Base-by-base conservation (phyloP, 208 protist genomes). In the Trypanosomatidae sp. region DNA sequence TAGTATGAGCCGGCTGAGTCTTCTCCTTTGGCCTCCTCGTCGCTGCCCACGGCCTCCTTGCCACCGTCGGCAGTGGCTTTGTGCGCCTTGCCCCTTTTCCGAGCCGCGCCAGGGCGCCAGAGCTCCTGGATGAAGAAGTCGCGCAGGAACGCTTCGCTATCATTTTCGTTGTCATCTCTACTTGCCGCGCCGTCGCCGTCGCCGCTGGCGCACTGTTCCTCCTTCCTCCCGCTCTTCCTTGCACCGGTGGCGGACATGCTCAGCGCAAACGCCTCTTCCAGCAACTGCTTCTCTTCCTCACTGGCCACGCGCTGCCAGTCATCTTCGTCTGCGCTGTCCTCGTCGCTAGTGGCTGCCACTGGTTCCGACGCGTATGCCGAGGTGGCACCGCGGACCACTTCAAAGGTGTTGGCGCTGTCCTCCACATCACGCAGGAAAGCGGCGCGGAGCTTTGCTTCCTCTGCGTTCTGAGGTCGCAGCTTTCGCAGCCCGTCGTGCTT, bases 121-220 rank as follows among this genome's bases (percentile, higher is more conserved):
- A 94, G 74, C 73, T 94, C 89, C 53, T 91, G 81, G 49, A 91
- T 81, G 66, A 94, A 94, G 73, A 90, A 94, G 59, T 90, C 84
- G 50, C 83, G 82, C 28, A 94, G 58, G 67, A 94, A 94, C 0
- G 62, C 81, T 47, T 93, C 88, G 72, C 78, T 71, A 53, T 79
- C 83, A 6, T 71, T 44, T 36, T 30, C 47, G 10, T 43, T 44
- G 39, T 67, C 69, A 22, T 13, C 7, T 28, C 62, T n/a, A 53
- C 66, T 28, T 15, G 25, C 33, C 60, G 62, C 53, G 58, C 53
- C 43, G 44, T 68, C 53, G 58, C 53, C 43, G 44, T 68, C 53
- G 30, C 10, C 50, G 10, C 19, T 39, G 58, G 43, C 9, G 60
- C 9, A 3, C 66, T 39, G 39, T 47, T 30, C 7, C 50, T n/a